These are phyloP conservation scores for Pythium phragmitis DNA, from an alignment of 352 stramenopile species.

Conservation along the genomic window DNA sequence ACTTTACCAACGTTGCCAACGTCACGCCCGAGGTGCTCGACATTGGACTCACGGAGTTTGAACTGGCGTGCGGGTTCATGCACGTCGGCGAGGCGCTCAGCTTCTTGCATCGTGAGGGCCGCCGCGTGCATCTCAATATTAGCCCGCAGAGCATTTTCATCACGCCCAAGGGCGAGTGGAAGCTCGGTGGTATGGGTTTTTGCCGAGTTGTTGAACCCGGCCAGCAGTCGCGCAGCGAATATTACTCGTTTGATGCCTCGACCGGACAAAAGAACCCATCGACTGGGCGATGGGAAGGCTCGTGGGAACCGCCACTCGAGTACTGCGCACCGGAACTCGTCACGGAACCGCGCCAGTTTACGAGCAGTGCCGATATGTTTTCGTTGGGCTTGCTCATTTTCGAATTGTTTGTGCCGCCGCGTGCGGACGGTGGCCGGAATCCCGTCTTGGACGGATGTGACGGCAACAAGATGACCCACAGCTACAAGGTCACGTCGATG, in stretches of 20 bases:
- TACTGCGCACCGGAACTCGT: conserved; percentile 86
- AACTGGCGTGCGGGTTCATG: conserved; percentile 86
- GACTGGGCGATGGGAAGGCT: conserved; percentile 56
- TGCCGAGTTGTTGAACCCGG: conserved; percentile 81
- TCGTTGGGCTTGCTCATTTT: conserved; percentile 82
- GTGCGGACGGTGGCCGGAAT: conserved; percentile 76
- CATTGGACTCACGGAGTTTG: conserved; percentile 87
- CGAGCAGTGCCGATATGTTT: conserved; percentile 83
- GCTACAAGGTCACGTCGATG: conserved; percentile 88
- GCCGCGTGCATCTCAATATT: conserved; percentile 85
- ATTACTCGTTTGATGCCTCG: conserved; percentile 64
- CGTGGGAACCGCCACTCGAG: conserved; percentile 81
- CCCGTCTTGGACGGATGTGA: conserved; percentile 81
- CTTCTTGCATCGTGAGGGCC: conserved; percentile 88
- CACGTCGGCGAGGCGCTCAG: conserved; percentile 88
- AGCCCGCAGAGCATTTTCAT: conserved; percentile 90
- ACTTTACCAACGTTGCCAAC: conserved; percentile 85
- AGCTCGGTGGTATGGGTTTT: conserved; percentile 90
- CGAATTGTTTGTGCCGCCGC: conserved; percentile 80
- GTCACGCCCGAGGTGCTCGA: conserved; percentile 86
- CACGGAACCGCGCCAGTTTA: conserved; percentile 81
- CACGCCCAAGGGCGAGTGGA: conserved; percentile 90
- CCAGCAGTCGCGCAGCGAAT: conserved; percentile 81
- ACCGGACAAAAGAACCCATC: conserved; percentile 51
- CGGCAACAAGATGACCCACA: conserved; percentile 88